Conservation (phyloP, 2,329 filamentous ascomycete genomes). For the Clarireedia monteithiana region DNA sequence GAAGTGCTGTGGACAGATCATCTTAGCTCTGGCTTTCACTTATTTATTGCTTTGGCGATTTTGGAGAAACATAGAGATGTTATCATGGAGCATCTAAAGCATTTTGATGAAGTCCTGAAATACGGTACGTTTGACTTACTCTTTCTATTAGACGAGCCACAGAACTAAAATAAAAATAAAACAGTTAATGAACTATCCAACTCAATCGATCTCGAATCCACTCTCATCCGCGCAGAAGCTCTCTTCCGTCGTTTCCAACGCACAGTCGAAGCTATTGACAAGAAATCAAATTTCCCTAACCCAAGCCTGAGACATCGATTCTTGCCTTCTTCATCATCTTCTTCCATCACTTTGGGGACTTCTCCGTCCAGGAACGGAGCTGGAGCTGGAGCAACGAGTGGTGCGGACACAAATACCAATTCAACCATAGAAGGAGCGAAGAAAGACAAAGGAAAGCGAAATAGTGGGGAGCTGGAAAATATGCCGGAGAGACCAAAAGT, state of each 20-base stretch:
- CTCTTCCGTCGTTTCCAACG: slow-evolving; percentile 85
- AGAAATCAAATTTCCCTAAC: slow-evolving; percentile 75
- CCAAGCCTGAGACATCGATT: slow-evolving; percentile 33
- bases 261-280: slow-evolving; percentile 84
- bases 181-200: slow-evolving; percentile 89
- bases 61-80: slow-evolving; percentile 93
- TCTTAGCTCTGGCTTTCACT: slow-evolving; percentile 79
- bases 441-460: slow-evolving; percentile 8
- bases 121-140: slow-evolving; percentile 56
- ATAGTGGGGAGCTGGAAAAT: slow-evolving; percentile 22
- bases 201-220: slow-evolving; percentile 83
- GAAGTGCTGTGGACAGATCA: slow-evolving; percentile 93
- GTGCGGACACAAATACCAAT: slow-evolving; percentile 11
- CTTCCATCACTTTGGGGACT: background rate
- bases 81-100: slow-evolving; percentile 87
- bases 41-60: slow-evolving; percentile 90
- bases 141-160: background rate
- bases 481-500: slow-evolving; percentile 35
- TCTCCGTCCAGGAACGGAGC: background rate
- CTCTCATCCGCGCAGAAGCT: slow-evolving; percentile 78
- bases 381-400: background rate
- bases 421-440: slow-evolving; percentile 21
- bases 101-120: slow-evolving; percentile 96
- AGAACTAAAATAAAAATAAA: background rate
- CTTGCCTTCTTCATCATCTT: slow-evolving; percentile 2